Percentiles rank a stretch among this genome's conserved stretches.
Evolutionary conservation across 2,329 filamentous ascomycete species (phyloP).

Genomic region (Paradendryphiella salina): DNA sequence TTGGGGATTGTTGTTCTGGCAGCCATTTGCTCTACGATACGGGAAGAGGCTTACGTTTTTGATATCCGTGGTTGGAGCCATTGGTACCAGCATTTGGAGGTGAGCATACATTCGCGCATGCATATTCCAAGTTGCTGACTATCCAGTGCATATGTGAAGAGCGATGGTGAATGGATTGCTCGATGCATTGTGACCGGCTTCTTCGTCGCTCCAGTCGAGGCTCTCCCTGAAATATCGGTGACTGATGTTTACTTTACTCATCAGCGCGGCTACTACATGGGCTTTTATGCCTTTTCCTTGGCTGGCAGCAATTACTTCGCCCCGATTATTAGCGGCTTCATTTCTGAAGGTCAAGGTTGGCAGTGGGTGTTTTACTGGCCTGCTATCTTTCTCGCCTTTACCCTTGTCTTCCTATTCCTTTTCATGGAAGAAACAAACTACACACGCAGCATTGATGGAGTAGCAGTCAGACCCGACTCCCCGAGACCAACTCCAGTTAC

Average conservation of each 20-base stretch:
- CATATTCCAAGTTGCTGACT: background rate
- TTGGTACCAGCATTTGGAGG: conserved; percentile 50
- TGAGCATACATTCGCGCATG: conserved; percentile 13
- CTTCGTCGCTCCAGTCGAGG: conserved; percentile 54
- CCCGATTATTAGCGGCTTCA: conserved; percentile 45
- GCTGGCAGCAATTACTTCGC: conserved; percentile 46
- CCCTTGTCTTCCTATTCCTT: conserved; percentile 59
- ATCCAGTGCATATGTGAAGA: conserved; percentile 51
- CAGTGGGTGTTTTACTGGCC: conserved; percentile 53
- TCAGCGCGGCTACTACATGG: conserved; percentile 40
- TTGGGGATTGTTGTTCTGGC: conserved; percentile 58
- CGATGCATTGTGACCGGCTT: conserved; percentile 55
- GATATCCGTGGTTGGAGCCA: conserved; percentile 47
- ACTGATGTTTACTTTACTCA: conserved; percentile 49
- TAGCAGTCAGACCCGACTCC: conserved; percentile 11
- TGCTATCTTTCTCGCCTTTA: conserved; percentile 57
- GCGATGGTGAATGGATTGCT: conserved; percentile 53
- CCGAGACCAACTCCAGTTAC: conserved; percentile 4
- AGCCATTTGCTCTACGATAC: conserved; percentile 57
- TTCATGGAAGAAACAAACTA: conserved; percentile 65
- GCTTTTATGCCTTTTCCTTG: conserved; percentile 39
- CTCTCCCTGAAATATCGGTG: conserved; percentile 53
- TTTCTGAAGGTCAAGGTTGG: conserved; percentile 44
- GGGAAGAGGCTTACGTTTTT: conserved; percentile 57
- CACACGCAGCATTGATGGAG: conserved; percentile 41